Evolutionary conservation across 345 rosid species (phyloP).

Genomic region (Gossypium thurberi): DNA sequence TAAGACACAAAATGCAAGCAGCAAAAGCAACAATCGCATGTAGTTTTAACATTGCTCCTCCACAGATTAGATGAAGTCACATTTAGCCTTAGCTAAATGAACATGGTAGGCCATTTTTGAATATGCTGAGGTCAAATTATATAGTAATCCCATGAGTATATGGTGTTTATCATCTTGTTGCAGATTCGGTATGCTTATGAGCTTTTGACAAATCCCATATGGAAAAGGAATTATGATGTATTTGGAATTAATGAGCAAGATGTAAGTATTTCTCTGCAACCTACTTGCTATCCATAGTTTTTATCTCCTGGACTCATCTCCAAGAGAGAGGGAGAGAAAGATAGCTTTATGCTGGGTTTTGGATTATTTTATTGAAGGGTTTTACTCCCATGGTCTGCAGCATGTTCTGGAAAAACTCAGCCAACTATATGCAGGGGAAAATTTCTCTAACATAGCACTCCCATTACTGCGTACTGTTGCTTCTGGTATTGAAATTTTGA

Average conservation of each 20-base stretch:
- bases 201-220: conserved; percentile 53
- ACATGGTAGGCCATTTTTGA: not conserved
- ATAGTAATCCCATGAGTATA: not conserved
- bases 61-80: not conserved
- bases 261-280: conserved; percentile 40
- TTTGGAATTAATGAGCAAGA: conserved; percentile 71
- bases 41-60: not conserved
- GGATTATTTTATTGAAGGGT: not conserved
- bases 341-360: not conserved
- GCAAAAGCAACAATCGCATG: not conserved
- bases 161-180: conserved; percentile 20
- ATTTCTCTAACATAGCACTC: conserved; percentile 37
- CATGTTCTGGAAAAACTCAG: conserved; percentile 42
- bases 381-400: conserved; percentile 36
- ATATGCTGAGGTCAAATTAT: not conserved
- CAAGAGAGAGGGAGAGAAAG: not conserved
- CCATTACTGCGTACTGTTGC: conserved; percentile 51
- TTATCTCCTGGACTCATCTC: not conserved
- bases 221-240: conserved; percentile 81
- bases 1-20: not conserved
- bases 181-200: conserved; percentile 85
- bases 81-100: not conserved
- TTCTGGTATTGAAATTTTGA: conserved; percentile 45
- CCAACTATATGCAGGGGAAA: conserved; percentile 39
- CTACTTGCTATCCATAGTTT: conserved; percentile 6